A percentile compares a stretch with the other conserved stretches of the same genome.
These are phyloP conservation scores for Mortierella sp. DNA, from an alignment of 371 early-diverging fungal species.

Conservation along the genomic window DNA sequence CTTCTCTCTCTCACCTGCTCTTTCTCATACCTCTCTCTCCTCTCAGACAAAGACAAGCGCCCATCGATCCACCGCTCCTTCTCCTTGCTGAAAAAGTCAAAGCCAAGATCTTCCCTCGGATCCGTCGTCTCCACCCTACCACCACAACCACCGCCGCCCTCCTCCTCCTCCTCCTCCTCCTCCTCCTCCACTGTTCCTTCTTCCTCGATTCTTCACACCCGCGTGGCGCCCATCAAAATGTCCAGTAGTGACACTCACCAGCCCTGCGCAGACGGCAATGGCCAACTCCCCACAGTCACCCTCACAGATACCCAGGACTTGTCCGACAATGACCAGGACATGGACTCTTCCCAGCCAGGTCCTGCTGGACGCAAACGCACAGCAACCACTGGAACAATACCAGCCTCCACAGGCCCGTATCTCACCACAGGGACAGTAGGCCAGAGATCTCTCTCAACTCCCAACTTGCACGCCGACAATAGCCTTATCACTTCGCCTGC, in stretches of 20 bases:
- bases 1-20: background rate
- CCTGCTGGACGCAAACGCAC: slow-evolving; percentile 28
- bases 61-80: slow-evolving; percentile 18
- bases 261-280: too few species aligned
- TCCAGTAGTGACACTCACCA: background rate
- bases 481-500: slow-evolving; percentile 37
- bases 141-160: background rate
- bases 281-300: too few species aligned
- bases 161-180: slow-evolving; percentile 6
- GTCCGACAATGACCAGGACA: slow-evolving; percentile 23
- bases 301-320: slow-evolving; percentile 1
- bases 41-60: slow-evolving; percentile 13
- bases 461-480: slow-evolving; percentile 46
- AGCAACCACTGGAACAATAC: slow-evolving; percentile 18
- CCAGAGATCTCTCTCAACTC: slow-evolving; percentile 47
- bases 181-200: background rate
- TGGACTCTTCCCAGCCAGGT: background rate
- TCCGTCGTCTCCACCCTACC: background rate
- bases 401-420: slow-evolving; percentile 22
- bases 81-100: slow-evolving; percentile 16
- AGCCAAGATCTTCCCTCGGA: background rate
- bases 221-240: slow-evolving; percentile 3
- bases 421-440: slow-evolving; percentile 24
- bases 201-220: background rate
- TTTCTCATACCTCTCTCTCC: background rate